These are phyloP conservation scores for Leccinum griseonigrum DNA, from an alignment of 1,284 basidiomycete species.

Conservation along the genomic window DNA sequence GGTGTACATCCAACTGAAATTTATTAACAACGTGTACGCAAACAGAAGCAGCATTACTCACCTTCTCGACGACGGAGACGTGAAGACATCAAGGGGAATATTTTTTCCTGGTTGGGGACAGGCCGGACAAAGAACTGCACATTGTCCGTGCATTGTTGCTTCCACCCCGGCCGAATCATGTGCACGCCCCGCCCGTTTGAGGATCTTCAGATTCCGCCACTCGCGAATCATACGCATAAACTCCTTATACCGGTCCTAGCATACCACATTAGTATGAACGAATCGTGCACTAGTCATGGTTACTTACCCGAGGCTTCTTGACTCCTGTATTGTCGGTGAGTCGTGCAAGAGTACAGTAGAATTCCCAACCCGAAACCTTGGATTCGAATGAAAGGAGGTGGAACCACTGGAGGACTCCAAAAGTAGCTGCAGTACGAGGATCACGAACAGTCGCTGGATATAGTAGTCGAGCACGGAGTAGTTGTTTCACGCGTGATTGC, in stretches of 20 bases:
- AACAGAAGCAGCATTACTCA: neutral
- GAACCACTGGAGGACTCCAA: conserved; percentile 17
- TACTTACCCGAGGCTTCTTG: neutral
- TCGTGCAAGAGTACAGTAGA: conserved; percentile 15
- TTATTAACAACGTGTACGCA: too few species aligned
- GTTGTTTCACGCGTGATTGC: neutral
- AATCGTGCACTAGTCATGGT: neutral
- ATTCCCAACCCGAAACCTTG: conserved; percentile 19
- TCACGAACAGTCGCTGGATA: conserved; percentile 2
- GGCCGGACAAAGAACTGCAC: conserved; percentile 28
- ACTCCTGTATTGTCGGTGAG: neutral
- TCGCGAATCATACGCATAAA: conserved; percentile 2
- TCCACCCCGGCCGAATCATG: neutral
- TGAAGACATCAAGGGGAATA: neutral
- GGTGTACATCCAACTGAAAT: conserved; percentile 12
- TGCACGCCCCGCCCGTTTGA: neutral
- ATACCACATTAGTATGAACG: neutral
- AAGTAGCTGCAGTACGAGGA: neutral
- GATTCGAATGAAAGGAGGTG: conserved; percentile 18
- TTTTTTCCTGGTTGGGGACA: conserved; percentile 31
- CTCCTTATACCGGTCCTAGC: neutral
- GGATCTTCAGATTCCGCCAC: conserved; percentile 7
- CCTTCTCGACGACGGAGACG: neutral
- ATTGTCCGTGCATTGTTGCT: neutral
- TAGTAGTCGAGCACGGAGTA: neutral